Evolutionary conservation across 2,329 filamentous ascomycete species (phyloP), one percentile per base, ranked within the genome.

Genomic region (Claviceps sp.): DNA sequence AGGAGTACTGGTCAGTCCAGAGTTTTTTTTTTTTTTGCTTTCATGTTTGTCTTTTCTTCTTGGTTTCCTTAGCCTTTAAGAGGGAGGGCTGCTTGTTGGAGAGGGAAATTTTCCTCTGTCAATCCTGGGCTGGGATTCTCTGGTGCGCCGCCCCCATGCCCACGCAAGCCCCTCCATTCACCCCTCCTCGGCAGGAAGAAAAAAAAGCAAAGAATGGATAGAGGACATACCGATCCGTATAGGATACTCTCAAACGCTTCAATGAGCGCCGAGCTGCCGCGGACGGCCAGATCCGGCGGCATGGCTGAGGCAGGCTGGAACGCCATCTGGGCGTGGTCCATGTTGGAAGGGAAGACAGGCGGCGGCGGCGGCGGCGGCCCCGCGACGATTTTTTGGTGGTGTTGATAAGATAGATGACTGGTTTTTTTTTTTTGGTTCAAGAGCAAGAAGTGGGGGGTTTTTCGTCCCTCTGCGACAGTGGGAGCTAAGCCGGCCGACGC

Each of bases 181-280:
- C 26, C 26, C 26, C 8, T 6, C 11, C 5, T 30, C 24, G 16
- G 18, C 24, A 26, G 9, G 11, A 44, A 43, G 13, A 26, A 26
- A 5, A 26, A 44, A 44, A 26, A 26, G 7, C 24, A 16, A 44
- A 30, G 4, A n/a, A 45, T 8, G 26, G 18, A 45, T 4, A 8
- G 3, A 6, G 26, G n/a, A 30, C 83, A 67, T 69, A 90, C 81
- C 54, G 91, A 96, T 65, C 93, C 93, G 66, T 89, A 97, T 11
- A 84, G 64, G 52, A 98, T 80, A 63, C 97, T 90, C 67, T 95
- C 90, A 42, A 91, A 62, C 5, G 88, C 87, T 62, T 93, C 85
- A 59, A 74, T 68, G 9, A 70, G 65, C 34, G 73, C 71, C 6
- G 72, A 69, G 57, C 66, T 72, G 49, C 63, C 58, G 50, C 61